Conservation (phyloP, 805 yeast genomes). For the Candida pseudoglaebosa region DNA sequence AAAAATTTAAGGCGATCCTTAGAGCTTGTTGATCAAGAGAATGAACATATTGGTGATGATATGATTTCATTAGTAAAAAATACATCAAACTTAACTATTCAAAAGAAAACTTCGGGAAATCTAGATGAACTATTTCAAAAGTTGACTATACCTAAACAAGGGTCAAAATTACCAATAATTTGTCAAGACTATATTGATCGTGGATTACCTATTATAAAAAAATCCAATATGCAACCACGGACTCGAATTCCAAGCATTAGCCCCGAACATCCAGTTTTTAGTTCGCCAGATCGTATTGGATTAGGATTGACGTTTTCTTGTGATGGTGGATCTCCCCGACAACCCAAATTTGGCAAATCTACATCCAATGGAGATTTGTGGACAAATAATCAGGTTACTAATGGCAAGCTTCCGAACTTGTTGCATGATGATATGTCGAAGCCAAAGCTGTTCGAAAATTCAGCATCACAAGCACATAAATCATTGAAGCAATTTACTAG, state of each 20-base stretch:
- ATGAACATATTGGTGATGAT: conserved; percentile 7
- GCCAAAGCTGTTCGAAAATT: too few species aligned
- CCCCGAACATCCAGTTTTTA: conserved; percentile 28
- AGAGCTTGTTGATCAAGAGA: conserved; percentile 4
- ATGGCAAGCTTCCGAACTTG: conserved; percentile 2
- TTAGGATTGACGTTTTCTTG: neutral
- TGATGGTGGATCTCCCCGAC: neutral
- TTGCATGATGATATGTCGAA: conserved; percentile 5
- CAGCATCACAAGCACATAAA: too few species aligned
- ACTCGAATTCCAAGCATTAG: conserved; percentile 27
- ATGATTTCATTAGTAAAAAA: conserved; percentile 6
- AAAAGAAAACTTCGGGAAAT: conserved; percentile 3
- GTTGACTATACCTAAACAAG: conserved; percentile 1
- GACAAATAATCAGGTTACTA: neutral
- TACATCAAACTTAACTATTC: conserved; percentile 1
- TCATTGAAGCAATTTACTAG: too few species aligned
- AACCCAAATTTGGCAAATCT: neutral
- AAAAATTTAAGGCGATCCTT: conserved; percentile 9
- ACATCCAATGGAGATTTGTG: neutral
- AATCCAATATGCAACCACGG: conserved; percentile 11
- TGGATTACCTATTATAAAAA: conserved; percentile 23
- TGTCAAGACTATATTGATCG: conserved; percentile 14
- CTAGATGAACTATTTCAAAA: conserved; percentile 2
- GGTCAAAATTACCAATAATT: conserved; percentile 26
- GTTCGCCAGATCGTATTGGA: conserved; percentile 17